Evolutionary conservation across 2,329 filamentous ascomycete species (phyloP).

Genomic region (Calonectria leucothoes): DNA sequence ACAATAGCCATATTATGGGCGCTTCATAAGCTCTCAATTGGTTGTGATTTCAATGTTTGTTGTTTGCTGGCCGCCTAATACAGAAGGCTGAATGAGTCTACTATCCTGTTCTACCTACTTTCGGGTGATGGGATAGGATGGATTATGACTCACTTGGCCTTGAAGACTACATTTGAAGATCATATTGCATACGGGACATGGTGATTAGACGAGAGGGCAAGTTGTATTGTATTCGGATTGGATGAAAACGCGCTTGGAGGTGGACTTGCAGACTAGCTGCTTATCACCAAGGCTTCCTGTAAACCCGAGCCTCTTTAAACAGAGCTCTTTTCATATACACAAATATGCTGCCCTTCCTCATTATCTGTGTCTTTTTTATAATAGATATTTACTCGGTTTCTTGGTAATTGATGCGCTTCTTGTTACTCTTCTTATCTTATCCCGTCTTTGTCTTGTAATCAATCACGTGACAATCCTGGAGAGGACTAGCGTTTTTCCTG

Average conservation of each 20-base stretch:
- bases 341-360: not conserved
- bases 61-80: not conserved
- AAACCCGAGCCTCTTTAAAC: not conserved
- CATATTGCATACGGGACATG: not conserved
- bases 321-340: not conserved
- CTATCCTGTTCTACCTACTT: not conserved
- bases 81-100: not conserved
- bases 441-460: too few species aligned
- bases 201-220: not conserved
- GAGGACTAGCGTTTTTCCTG: slow-evolving; percentile 30
- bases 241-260: not conserved
- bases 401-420: too few species aligned
- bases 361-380: not conserved
- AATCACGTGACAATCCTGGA: slow-evolving; percentile 36
- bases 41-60: not conserved
- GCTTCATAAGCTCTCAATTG: not conserved
- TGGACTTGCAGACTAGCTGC: not conserved
- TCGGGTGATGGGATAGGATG: not conserved
- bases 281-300: not conserved
- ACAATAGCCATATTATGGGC: not conserved
- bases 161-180: slow-evolving; percentile 8
- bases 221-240: slow-evolving; percentile 7
- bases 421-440: not conserved
- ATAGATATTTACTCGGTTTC: not conserved
- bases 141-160: not conserved